Percentiles rank a stretch among this genome's conserved stretches.
These are phyloP conservation scores for Notholithocarpus densiflorus DNA, from an alignment of 306 rosid species.

Conservation along the genomic window DNA sequence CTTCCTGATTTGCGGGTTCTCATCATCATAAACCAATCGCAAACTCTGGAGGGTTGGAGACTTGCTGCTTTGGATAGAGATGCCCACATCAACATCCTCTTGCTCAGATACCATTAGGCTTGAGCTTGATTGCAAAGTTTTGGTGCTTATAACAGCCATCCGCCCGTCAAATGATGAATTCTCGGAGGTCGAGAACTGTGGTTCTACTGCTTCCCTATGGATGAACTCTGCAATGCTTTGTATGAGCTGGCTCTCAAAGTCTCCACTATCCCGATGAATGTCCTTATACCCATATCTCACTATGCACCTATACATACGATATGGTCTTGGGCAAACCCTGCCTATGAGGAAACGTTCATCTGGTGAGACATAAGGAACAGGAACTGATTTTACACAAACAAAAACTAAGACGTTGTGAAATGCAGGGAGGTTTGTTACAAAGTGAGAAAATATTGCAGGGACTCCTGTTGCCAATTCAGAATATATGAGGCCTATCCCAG, in stretches of 20 bases:
- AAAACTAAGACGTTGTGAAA: slow-evolving; percentile 81
- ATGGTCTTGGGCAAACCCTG: slow-evolving; percentile 70
- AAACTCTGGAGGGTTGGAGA: slow-evolving; percentile 60
- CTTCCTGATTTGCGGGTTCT: slow-evolving; percentile 54
- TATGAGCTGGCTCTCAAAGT: slow-evolving; percentile 78
- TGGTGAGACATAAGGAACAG: slow-evolving; percentile 76
- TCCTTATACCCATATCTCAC: slow-evolving; percentile 89
- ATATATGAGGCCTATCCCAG: slow-evolving; percentile 86
- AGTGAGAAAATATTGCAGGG: slow-evolving; percentile 87
- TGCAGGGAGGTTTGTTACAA: slow-evolving; percentile 88
- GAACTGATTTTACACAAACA: slow-evolving; percentile 84
- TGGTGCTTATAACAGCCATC: slow-evolving; percentile 78
- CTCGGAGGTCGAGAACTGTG: slow-evolving; percentile 59
- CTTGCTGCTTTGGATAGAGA: slow-evolving; percentile 60
- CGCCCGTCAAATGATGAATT: slow-evolving; percentile 66
- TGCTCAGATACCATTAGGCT: slow-evolving; percentile 43
- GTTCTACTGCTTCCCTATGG: slow-evolving; percentile 78
- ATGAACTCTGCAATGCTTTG: slow-evolving; percentile 82
- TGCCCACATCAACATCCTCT: slow-evolving; percentile 36
- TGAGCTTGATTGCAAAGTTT: slow-evolving; percentile 40
- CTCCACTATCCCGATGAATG: slow-evolving; percentile 71
- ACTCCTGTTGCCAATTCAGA: slow-evolving; percentile 82
- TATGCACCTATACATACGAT: slow-evolving; percentile 84
- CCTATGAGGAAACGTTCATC: slow-evolving; percentile 89
- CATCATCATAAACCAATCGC: slow-evolving; percentile 63